Base-by-base conservation (phyloP, 305 asterid species). In the Petunia hybrid region DNA sequence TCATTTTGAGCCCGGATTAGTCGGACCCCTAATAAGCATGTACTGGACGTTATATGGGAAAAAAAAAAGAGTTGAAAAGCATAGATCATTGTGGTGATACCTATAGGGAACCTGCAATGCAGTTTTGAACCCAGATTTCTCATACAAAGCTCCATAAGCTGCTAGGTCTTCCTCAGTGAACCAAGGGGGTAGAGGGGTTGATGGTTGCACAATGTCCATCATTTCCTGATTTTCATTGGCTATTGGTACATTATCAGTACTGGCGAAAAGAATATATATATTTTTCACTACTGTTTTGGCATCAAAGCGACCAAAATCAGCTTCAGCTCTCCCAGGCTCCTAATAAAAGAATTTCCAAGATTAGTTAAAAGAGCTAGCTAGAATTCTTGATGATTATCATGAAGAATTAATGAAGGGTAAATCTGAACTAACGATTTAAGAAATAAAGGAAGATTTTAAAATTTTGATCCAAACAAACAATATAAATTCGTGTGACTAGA, bases 101-200 rank as follows among this genome's bases (percentile, higher is more conserved):
- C 96, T 91, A 81, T 92, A 92, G 56, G 97, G 93, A 76, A 91
- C 91, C 82, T 91, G 90, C 87, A 91, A 65, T 40, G 97, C 93
- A 77, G 90, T 90, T 82, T 35, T 83, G 73, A 90, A 92, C 41
- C 96, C 96, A 2, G 96, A 91, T 38, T 89, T 92, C 80, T 86
- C 88, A 57, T 92, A 91, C 79, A 88, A 83, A 68, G 80, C 85
- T 31, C 91, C 93, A 77, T 91, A 91, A n/a, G 79, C 53, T 4
- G 81, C 85, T 48, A 92, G 89, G 73, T 91, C 94, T 65, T 90
- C 84, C 84, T 91, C 91, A 1, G 91, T 81, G 83, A 92, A 85
- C 97, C 97, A 91, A 69, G 80, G 35, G 0, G 96, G 96, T 10
- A 92, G 85, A 43, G 93, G 93, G 62, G 87, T 68, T 5, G 93